Percentiles rank a stretch among this genome's conserved stretches.
phyloP scores from a whole-genome alignment of 2,329 filamentous ascomycete genomes.

The Penicillium sp. region DNA sequence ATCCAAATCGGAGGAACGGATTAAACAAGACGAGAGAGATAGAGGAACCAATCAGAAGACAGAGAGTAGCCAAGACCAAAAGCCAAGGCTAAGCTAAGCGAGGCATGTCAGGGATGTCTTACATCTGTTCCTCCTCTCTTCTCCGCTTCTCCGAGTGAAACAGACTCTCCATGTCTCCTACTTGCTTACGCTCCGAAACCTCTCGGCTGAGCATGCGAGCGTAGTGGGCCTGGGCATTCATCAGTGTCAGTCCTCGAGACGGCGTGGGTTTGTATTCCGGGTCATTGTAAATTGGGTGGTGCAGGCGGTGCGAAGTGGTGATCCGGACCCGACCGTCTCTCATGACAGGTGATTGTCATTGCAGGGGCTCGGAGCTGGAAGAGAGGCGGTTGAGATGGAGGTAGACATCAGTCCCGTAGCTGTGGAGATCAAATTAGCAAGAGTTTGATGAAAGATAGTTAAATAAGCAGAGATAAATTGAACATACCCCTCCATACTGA shows the following conservation, averaged over 20 bases:
- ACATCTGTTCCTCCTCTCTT: conserved; percentile 21
- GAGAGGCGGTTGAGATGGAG: conserved; percentile 94
- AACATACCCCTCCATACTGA: conserved; percentile 96
- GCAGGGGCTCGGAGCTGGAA: conserved; percentile 90
- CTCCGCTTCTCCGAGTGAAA: conserved; percentile 54
- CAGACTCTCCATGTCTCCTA: conserved; percentile 80
- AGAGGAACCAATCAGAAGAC: neutral
- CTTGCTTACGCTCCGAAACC: conserved; percentile 82
- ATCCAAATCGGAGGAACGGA: conserved; percentile 1
- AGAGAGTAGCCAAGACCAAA: neutral
- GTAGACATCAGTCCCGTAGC: conserved; percentile 97
- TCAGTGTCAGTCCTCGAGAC: conserved; percentile 53
- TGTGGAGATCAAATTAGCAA: conserved; percentile 40
- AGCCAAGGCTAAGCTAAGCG: neutral
- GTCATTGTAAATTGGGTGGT: conserved; percentile 38
- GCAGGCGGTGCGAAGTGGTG: conserved; percentile 41
- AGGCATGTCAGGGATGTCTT: neutral
- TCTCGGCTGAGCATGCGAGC: conserved; percentile 70
- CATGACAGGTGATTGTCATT: conserved; percentile 89
- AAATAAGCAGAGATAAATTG: conserved; percentile 10
- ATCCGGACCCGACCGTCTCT: conserved; percentile 62
- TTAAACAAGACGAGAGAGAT: neutral
- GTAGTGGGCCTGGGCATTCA: conserved; percentile 58
- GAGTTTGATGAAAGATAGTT: neutral
- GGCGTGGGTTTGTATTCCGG: conserved; percentile 33